Percentiles rank a stretch among this genome's conserved stretches.
Evolutionary conservation across 1,139 yeast species (phyloP).

Genomic region (Blastobotrys indianensis): DNA sequence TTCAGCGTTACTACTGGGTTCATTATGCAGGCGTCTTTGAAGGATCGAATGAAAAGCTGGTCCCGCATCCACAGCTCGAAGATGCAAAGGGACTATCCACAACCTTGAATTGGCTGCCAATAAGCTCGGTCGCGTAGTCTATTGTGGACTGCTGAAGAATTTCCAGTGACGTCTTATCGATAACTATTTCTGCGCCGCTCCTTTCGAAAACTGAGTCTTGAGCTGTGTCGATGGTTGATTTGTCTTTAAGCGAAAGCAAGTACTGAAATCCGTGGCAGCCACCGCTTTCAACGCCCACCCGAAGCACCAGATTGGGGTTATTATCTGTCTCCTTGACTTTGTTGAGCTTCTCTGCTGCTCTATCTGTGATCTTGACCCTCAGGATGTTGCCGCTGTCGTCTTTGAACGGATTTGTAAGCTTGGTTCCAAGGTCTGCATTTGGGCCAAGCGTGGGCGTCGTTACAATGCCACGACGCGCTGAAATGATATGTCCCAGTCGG

Average conservation of each 20-base stretch:
- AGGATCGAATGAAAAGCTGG: constrained; percentile 85
- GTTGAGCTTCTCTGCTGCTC: constrained; percentile 52
- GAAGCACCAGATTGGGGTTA: constrained; percentile 56
- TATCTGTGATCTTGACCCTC: constrained; percentile 37
- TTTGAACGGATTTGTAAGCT: constrained; percentile 29
- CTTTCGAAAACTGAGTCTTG: constrained; percentile 57
- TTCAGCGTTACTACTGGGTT: neutral
- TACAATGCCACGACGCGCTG: constrained; percentile 2
- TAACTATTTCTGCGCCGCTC: constrained; percentile 60
- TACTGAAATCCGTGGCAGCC: constrained; percentile 99
- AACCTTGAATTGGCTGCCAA: constrained; percentile 90
- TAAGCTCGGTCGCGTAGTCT: constrained; percentile 86
- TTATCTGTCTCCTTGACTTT: constrained; percentile 52
- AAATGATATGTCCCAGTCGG: too few relatives aligned
- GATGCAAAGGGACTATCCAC: constrained; percentile 86
- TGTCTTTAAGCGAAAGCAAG: constrained; percentile 56
- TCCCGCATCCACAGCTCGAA: constrained; percentile 94
- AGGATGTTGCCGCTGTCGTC: constrained; percentile 32
- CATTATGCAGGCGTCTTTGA: constrained; percentile 36
- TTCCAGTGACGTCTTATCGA: constrained; percentile 76
- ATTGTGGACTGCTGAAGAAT: constrained; percentile 81
- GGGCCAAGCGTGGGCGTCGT: constrained; percentile 20
- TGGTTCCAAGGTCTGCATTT: constrained; percentile 18
- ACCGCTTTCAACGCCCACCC: constrained; percentile 88
- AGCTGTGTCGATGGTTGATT: constrained; percentile 37